Evolutionary conservation across 1,139 yeast genomes (phyloP).

Genomic region (Hansenula lynferdii): DNA sequence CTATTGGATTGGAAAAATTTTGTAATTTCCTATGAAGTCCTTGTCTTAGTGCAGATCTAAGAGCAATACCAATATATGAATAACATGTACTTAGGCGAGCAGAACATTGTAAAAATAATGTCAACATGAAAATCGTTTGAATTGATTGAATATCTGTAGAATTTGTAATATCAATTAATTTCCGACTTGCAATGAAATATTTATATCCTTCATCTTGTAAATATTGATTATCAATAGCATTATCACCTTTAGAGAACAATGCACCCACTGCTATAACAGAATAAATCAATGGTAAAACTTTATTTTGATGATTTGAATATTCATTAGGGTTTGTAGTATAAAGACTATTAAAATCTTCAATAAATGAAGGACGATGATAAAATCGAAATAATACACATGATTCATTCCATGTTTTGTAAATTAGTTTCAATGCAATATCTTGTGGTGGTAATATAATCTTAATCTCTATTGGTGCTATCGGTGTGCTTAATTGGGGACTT

Average conservation of each 20-base stretch:
- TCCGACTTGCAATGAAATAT: constrained; percentile 79
- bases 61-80: constrained; percentile 83
- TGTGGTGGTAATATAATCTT: constrained; percentile 68
- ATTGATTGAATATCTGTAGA: constrained; percentile 58
- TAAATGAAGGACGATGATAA: constrained; percentile 77
- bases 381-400: constrained; percentile 83
- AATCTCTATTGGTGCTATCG: constrained; percentile 29
- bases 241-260: constrained; percentile 46
- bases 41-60: constrained; percentile 76
- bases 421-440: constrained; percentile 63
- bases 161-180: constrained; percentile 64
- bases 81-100: constrained; percentile 86
- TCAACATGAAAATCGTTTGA: constrained; percentile 66
- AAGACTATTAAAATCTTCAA: constrained; percentile 50
- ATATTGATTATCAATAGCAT: constrained; percentile 38
- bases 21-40: constrained; percentile 59
- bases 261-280: constrained; percentile 72
- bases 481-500: too few species aligned
- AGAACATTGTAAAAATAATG: constrained; percentile 80
- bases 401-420: constrained; percentile 77
- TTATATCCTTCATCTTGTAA: constrained; percentile 76
- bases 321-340: constrained; percentile 65
- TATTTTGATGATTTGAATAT: constrained; percentile 69
- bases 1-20: constrained; percentile 53
- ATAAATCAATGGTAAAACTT: constrained; percentile 74